Evolutionary conservation across 768 basidiomycete species (phyloP).

Genomic region (Kwoniella dejecticola): DNA sequence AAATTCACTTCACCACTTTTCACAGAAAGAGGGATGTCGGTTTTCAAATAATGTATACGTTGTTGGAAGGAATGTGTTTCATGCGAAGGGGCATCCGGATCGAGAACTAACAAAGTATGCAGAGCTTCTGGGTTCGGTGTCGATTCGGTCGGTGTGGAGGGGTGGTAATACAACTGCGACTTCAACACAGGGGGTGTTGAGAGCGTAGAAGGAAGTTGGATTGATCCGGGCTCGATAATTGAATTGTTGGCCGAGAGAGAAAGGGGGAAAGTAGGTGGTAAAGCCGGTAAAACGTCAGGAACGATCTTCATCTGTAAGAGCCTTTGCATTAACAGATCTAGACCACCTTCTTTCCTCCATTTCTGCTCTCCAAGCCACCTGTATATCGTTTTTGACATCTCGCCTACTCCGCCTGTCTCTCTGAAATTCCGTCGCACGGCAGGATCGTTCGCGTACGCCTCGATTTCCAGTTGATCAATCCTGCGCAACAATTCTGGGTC

Average conservation of each 20-base stretch:
- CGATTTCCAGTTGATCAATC: slow-evolving; percentile 69
- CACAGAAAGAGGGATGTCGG: slow-evolving; percentile 58
- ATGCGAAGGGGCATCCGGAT: slow-evolving; percentile 85
- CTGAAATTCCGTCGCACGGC: slow-evolving; percentile 74
- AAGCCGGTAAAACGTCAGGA: slow-evolving; percentile 75
- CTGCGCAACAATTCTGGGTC: slow-evolving; percentile 60
- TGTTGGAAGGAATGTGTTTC: slow-evolving; percentile 62
- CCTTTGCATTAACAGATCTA: slow-evolving; percentile 94
- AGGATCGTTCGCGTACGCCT: slow-evolving; percentile 82
- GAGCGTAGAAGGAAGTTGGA: slow-evolving; percentile 61
- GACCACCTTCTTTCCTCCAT: slow-evolving; percentile 80
- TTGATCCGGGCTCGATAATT: slow-evolving; percentile 35
- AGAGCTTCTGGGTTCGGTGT: slow-evolving; percentile 63
- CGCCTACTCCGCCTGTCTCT: slow-evolving; percentile 62
- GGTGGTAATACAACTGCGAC: slow-evolving; percentile 74
- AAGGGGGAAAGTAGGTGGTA: slow-evolving; percentile 75
- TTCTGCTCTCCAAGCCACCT: slow-evolving; percentile 78
- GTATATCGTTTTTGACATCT: slow-evolving; percentile 36
- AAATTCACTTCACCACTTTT: slow-evolving; percentile 36
- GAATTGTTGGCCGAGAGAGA: slow-evolving; percentile 61
- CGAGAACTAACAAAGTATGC: slow-evolving; percentile 87
- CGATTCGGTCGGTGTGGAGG: slow-evolving; percentile 29
- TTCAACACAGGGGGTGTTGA: slow-evolving; percentile 66
- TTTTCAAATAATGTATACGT: slow-evolving; percentile 58
- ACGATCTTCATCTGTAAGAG: slow-evolving; percentile 86